A percentile compares a stretch with the other conserved stretches of the same genome.
Conservation (phyloP, 139 green algal species). For the Volvox africanus region DNA sequence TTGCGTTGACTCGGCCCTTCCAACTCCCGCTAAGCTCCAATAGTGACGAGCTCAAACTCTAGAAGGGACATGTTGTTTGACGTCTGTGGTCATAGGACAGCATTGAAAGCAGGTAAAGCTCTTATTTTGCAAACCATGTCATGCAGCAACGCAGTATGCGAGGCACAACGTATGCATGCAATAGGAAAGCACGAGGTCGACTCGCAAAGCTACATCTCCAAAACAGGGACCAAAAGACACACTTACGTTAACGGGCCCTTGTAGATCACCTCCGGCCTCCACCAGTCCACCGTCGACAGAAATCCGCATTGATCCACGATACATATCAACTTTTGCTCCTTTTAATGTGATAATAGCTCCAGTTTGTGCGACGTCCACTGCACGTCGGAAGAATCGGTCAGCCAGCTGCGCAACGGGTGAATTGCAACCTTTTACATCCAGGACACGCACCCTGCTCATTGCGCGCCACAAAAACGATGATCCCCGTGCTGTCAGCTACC, state of each 20-base stretch:
- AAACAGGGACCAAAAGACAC: not conserved
- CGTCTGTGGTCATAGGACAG: conserved; percentile 56
- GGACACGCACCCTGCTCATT: conserved; percentile 85
- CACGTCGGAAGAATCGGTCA: not conserved
- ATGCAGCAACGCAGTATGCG: too few relatives aligned
- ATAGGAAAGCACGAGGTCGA: too few relatives aligned
- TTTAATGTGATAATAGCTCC: conserved; percentile 79
- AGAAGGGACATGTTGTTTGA: conserved; percentile 93
- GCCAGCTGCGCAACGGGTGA: conserved; percentile 2
- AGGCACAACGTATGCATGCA: too few relatives aligned
- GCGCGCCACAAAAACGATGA: conserved; percentile 85
- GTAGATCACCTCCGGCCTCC: conserved; percentile 55
- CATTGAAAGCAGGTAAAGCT: not conserved
- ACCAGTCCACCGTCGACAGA: conserved; percentile 83
- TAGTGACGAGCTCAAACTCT: conserved; percentile 88
- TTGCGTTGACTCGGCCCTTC: too few relatives aligned
- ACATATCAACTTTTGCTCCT: conserved; percentile 95
- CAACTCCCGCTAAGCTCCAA: not conserved
- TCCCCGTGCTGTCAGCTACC: conserved; percentile 87
- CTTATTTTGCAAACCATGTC: too few relatives aligned
- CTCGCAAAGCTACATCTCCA: too few relatives aligned
- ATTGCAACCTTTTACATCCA: not conserved
- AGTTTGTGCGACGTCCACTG: conserved; percentile 83
- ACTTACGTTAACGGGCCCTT: conserved; percentile 1
- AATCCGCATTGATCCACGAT: conserved; percentile 89